Conservation (phyloP, 306 rosid genomes). For the Cyclanthera cordifolia region DNA sequence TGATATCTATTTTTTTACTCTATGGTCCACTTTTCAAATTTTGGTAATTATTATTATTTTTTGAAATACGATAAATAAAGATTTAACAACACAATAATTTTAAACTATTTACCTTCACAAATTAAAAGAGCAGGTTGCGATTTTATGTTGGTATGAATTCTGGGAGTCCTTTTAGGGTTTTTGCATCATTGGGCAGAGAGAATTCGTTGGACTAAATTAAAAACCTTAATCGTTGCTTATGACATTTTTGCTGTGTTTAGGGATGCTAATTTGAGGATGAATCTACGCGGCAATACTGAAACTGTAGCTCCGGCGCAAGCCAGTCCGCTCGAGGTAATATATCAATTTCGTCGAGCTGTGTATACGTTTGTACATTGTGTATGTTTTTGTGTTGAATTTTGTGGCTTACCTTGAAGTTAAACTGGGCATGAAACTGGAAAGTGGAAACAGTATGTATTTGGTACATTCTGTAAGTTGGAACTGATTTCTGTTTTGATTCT, state of each 20-base stretch:
- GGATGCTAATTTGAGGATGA: slow-evolving; percentile 52
- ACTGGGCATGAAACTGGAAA: background rate
- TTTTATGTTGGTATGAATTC: background rate
- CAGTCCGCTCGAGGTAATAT: slow-evolving; percentile 54
- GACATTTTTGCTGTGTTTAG: slow-evolving; percentile 14
- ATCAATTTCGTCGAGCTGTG: background rate
- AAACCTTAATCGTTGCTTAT: slow-evolving; percentile 9
- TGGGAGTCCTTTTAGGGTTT: slow-evolving; percentile 7
- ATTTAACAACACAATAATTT: too few species aligned
- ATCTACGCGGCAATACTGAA: slow-evolving; percentile 68
- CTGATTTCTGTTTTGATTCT: background rate
- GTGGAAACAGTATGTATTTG: background rate
- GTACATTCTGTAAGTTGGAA: background rate
- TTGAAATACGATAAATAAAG: too few species aligned
- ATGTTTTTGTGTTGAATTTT: background rate
- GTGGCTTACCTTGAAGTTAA: slow-evolving; percentile 4
- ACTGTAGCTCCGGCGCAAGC: slow-evolving; percentile 47
- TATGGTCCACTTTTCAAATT: too few species aligned
- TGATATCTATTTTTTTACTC: too few species aligned
- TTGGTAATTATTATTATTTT: too few species aligned
- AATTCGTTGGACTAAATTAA: background rate
- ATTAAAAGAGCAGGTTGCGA: too few species aligned
- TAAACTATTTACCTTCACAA: too few species aligned
- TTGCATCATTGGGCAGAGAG: background rate
- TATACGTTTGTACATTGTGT: background rate